Evolutionary conservation across 2,329 filamentous ascomycete species (phyloP).

Genomic region (Aspergillus sp.): DNA sequence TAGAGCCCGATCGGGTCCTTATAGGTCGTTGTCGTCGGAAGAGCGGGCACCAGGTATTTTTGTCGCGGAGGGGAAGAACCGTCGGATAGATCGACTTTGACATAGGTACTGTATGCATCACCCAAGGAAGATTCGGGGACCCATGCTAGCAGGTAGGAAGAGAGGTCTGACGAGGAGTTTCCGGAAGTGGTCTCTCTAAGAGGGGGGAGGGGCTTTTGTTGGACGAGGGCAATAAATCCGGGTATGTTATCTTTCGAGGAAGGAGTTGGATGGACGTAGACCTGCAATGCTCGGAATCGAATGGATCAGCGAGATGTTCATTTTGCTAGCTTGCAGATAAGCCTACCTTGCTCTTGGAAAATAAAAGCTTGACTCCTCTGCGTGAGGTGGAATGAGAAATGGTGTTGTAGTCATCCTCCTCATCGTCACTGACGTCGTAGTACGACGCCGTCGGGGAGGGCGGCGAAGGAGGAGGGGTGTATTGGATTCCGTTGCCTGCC

Average conservation of each 20-base stretch:
- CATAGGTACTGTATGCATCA: slow-evolving; percentile 83
- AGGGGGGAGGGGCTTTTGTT: slow-evolving; percentile 68
- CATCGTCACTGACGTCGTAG: slow-evolving; percentile 95
- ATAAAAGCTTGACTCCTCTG: slow-evolving; percentile 87
- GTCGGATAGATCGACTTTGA: slow-evolving; percentile 90
- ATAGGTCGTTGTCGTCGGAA: slow-evolving; percentile 80
- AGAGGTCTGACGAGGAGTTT: slow-evolving; percentile 46
- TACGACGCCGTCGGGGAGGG: slow-evolving; percentile 83
- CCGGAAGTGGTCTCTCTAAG: slow-evolving; percentile 38
- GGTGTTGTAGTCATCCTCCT: slow-evolving; percentile 92
- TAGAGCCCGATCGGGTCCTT: slow-evolving; percentile 73
- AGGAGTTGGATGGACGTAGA: slow-evolving; percentile 93
- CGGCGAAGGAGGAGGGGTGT: slow-evolving; percentile 44
- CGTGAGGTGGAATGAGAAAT: slow-evolving; percentile 77
- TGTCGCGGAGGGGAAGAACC: slow-evolving; percentile 78
- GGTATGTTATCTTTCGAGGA: slow-evolving; percentile 94
- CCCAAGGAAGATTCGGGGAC: slow-evolving; percentile 86
- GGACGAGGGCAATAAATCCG: slow-evolving; percentile 87
- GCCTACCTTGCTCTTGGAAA: slow-evolving; percentile 90
- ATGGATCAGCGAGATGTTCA: slow-evolving; percentile 6
- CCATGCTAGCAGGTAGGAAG: slow-evolving; percentile 87
- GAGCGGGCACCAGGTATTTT: slow-evolving; percentile 86
- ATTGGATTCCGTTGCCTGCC: slow-evolving; percentile 34
- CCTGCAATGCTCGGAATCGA: slow-evolving; percentile 52
- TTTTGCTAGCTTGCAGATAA: neutral